Base-by-base conservation (phyloP, 305 asterid species). In the Rubia peregrina region DNA sequence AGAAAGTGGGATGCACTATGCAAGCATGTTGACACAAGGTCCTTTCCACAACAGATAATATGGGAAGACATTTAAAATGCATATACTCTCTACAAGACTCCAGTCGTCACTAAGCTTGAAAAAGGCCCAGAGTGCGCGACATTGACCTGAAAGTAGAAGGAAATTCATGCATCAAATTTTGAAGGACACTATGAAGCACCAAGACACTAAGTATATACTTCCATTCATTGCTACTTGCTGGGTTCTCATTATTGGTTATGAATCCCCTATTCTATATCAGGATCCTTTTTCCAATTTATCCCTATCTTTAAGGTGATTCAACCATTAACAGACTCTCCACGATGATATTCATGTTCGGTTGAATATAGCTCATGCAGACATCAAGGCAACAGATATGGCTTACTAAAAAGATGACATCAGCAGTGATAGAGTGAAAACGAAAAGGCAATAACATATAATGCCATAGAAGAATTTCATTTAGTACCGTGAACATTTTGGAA, bases 401-500 rank as follows among this genome's bases (percentile, higher is more conserved):
- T 41, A 41, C 44, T 41, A 41, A 26, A 42, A 0, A 11, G 46
- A 68, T 7, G 46, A 2, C 42, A 21, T 11, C 61, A 59, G n/a
- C 24, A 21, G 21, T 44, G 22, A 56, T 14, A 69, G 26, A 48
- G 43, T 21, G 55, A 19, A 40, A 21, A 36, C 24, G 22, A 57
- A 46, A 26, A 21, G 61, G 43, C 38, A 56, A 46, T 17, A 33
- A 22, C 24, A 56, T 22, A 59, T 9, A 22, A 22, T 42, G 64
- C n/a, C 16, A 71, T 17, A 9, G 43, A 75, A 55, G 33, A 26
- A 68, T 59, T 64, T 62, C 41, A 53, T 64, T 12, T 72, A 87
- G 7, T 78, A 92, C 97, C 76, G 98, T 91, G 77, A 94, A 94
- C 99, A 91, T 94, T 83, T 94, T 91, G 0, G 98, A 86, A 83